These are phyloP conservation scores for Dissophora globulifera DNA, from an alignment of 192 early-diverging fungal genomes.

Conservation along the genomic window DNA sequence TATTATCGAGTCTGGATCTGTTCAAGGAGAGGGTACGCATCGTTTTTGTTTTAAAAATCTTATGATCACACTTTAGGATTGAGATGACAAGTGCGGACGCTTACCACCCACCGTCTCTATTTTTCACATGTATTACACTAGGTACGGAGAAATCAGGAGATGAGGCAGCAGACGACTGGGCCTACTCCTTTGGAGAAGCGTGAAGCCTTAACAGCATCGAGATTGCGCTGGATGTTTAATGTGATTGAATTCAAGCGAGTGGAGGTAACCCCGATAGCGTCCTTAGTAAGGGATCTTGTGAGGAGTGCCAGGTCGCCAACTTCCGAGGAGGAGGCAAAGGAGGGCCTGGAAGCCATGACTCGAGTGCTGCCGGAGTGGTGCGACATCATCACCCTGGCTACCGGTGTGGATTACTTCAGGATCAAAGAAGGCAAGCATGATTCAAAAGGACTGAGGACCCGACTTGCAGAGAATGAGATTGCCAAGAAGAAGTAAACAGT, in stretches of 20 bases:
- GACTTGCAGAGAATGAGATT: slow-evolving; percentile 19
- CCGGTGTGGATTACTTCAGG: slow-evolving; percentile 38
- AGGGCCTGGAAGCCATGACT: slow-evolving; percentile 40
- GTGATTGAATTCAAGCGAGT: slow-evolving; percentile 45
- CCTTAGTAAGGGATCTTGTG: slow-evolving; percentile 25
- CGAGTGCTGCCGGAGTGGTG: slow-evolving; percentile 44
- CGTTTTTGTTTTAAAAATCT: not conserved
- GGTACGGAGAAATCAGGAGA: slow-evolving; percentile 29
- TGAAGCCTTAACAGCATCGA: slow-evolving; percentile 10
- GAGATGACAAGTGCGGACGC: too few species aligned
- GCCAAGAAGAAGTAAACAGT: too few species aligned
- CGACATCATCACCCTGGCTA: slow-evolving; percentile 13
- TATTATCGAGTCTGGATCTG: slow-evolving; percentile 24
- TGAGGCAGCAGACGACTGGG: not conserved
- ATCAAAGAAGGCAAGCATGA: slow-evolving; percentile 31
- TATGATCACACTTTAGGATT: too few species aligned
- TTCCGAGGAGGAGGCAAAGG: slow-evolving; percentile 26
- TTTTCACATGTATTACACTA: slow-evolving; percentile 17
- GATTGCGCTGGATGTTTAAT: slow-evolving; percentile 39
- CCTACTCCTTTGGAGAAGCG: slow-evolving; percentile 31
- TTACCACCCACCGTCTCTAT: not conserved
- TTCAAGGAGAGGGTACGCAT: slow-evolving; percentile 40
- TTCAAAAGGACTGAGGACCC: slow-evolving; percentile 12
- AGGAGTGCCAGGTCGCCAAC: slow-evolving; percentile 39
- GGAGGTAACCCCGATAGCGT: slow-evolving; percentile 24